Evolutionary conservation across 1,139 yeast species (phyloP).

Genomic region (Saccharomycopsis crataegensis): DNA sequence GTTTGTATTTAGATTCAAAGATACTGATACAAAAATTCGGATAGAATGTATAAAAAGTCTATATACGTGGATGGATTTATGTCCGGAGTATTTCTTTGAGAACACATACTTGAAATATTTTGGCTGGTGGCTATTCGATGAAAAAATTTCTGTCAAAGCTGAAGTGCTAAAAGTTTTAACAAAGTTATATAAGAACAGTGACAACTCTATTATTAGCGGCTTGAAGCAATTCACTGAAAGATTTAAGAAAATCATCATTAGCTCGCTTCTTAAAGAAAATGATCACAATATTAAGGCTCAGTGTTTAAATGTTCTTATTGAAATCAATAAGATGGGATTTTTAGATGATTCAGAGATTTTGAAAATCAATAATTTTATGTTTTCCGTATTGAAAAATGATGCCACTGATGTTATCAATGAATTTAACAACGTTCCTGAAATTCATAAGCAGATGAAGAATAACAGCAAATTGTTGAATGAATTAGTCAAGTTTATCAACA

Average conservation of each 20-base stretch:
- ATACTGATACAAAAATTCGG: conserved; percentile 66
- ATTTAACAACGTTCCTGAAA: conserved; percentile 13
- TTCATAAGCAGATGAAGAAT: conserved; percentile 19
- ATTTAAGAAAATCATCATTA: conserved; percentile 56
- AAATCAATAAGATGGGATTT: conserved; percentile 53
- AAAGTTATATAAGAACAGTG: conserved; percentile 35
- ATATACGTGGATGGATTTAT: conserved; percentile 60
- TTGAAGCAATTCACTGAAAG: conserved; percentile 67
- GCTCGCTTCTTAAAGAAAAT: conserved; percentile 49
- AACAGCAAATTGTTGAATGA: conserved; percentile 32
- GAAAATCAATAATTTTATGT: conserved; percentile 36
- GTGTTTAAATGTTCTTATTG: conserved; percentile 47
- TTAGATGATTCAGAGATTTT: conserved; percentile 49
- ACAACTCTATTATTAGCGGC: conserved; percentile 33
- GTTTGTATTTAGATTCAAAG: conserved; percentile 74
- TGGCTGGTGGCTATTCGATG: conserved; percentile 81
- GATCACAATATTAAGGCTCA: conserved; percentile 47
- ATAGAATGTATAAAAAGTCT: conserved; percentile 57
- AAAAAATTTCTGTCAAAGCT: conserved; percentile 49
- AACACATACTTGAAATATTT: conserved; percentile 65
- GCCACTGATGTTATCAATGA: conserved; percentile 8
- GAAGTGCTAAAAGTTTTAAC: conserved; percentile 56
- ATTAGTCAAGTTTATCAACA: conserved; percentile 37
- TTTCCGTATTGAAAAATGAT: conserved; percentile 26
- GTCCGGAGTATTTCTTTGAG: conserved; percentile 66